Evolutionary conservation across 768 basidiomycete genomes (phyloP), one percentile per base, ranked within the genome.

Genomic region (Dentipellis fragilis): DNA sequence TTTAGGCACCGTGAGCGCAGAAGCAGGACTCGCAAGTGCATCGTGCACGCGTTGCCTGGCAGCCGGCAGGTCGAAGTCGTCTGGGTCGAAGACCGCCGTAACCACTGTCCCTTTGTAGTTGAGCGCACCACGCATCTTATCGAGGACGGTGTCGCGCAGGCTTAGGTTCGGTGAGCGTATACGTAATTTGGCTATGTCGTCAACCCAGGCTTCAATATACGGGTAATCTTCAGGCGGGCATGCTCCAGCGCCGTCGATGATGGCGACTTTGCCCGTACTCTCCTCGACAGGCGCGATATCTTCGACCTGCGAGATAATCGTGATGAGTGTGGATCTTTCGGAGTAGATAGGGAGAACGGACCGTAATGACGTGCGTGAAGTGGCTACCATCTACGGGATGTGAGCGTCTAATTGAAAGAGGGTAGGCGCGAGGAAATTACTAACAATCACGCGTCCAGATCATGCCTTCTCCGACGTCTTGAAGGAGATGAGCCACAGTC

Each of bases 21-120:
- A 53, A 38, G 39, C 52, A 10, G 52, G 38, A n/a, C 52, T 53
- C 39, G 38, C 52, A 19, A 53, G 52, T 21, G 52, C 52, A 19
- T n/a, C 52, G 38, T 53, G 52, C 38, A 53, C 52, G 52, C 52
- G 52, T 21, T 34, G 3, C 29, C 52, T 37, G 17, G 52, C 52
- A 37, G 39, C 38, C 21, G 22, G 38, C 14, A 53, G 8, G 39
- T 53, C 52, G 52, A 53, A 53, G 12, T 40, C 21, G 11, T 53
- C 52, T 10, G 52, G 52, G 37, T 53, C 52, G 40, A 53, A 53
- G 29, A 11, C 17, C 2, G 38, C 40, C 2, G 29, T 7, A n/a
- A 53, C 36, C 17, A 29, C 21, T 10, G 21, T 34, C 22, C 23
- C 38, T 38, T 53, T 53, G 38, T 53, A 53, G 40, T 53, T 53